Evolutionary conservation across 2,329 filamentous ascomycete species (phyloP).

Genomic region (Rhinocladiella mackenziei): DNA sequence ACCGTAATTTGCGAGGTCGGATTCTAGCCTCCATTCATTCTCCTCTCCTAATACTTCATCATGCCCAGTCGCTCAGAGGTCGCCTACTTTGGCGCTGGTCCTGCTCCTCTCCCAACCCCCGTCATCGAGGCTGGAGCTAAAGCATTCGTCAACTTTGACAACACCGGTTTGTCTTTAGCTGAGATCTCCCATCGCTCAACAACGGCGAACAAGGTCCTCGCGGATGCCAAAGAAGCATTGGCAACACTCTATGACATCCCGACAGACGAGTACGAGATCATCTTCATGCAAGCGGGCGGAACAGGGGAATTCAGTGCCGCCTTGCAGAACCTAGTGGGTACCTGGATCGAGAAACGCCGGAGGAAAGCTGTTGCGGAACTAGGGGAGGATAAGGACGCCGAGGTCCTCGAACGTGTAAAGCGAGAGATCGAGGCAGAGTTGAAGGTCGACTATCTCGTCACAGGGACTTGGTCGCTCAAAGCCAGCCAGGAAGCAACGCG

Average conservation of each 20-base stretch:
- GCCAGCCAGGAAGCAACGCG: constrained; percentile 77
- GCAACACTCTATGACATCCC: constrained; percentile 74
- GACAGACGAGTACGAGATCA: constrained; percentile 71
- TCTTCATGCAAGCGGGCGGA: constrained; percentile 85
- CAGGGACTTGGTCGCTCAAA: constrained; percentile 86
- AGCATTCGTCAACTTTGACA: constrained; percentile 76
- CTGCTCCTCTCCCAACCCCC: constrained; percentile 75
- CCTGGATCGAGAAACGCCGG: constrained; percentile 72
- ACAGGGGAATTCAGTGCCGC: constrained; percentile 80
- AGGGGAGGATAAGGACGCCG: constrained; percentile 43
- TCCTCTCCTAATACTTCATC: too few relatives aligned
- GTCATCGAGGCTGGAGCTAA: constrained; percentile 73
- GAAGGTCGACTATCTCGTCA: constrained; percentile 84
- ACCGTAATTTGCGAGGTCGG: too few relatives aligned
- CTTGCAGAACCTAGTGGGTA: constrained; percentile 76
- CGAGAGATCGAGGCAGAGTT: constrained; percentile 66
- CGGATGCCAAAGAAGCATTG: constrained; percentile 71
- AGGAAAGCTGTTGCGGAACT: constrained; percentile 56
- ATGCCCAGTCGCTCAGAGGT: constrained; percentile 74
- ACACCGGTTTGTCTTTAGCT: constrained; percentile 76
- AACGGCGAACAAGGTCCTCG: constrained; percentile 73
- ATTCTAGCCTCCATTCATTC: too few relatives aligned
- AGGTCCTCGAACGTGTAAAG: constrained; percentile 56
- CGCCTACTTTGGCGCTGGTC: constrained; percentile 85
- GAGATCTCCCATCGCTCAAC: constrained; percentile 87